These are phyloP conservation scores for Colletotrichum tabaci DNA, from an alignment of 2,329 filamentous ascomycete species.

Conservation along the genomic window DNA sequence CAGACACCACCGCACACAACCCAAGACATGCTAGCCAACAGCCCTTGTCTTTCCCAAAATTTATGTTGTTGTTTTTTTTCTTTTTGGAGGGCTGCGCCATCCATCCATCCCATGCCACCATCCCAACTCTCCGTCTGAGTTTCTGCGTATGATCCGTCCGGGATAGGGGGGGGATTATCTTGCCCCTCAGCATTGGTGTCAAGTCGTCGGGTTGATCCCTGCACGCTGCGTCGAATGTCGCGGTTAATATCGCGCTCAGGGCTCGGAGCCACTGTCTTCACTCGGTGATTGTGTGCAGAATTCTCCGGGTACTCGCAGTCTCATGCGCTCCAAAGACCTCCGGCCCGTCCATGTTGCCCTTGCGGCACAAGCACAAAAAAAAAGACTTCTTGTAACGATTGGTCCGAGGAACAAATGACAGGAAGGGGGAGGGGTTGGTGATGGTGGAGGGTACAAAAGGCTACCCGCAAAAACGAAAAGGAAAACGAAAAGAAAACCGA, in stretches of 20 bases:
- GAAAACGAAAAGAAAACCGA: conserved; percentile 31
- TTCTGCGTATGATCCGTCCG: conserved; percentile 36
- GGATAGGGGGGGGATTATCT: conserved; percentile 24
- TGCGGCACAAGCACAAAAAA: conserved; percentile 35
- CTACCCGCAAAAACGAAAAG: conserved; percentile 26
- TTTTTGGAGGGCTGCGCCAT: conserved; percentile 33
- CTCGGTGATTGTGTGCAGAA: conserved; percentile 48
- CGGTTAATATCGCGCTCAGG: conserved; percentile 48
- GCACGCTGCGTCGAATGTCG: conserved; percentile 45
- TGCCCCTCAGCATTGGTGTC: conserved; percentile 46
- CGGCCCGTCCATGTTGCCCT: conserved; percentile 37
- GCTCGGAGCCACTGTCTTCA: conserved; percentile 44
- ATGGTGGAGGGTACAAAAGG: conserved; percentile 5
- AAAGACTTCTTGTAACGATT: neutral
- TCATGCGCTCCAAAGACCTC: conserved; percentile 40
- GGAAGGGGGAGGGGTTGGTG: neutral
- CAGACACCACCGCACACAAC: neutral
- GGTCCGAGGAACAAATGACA: neutral
- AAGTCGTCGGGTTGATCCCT: conserved; percentile 43
- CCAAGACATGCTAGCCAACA: conserved; percentile 16
- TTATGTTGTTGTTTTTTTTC: neutral
- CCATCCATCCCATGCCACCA: conserved; percentile 26
- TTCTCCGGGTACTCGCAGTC: conserved; percentile 43
- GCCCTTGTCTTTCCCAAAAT: neutral
- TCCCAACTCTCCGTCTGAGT: conserved; percentile 32